A percentile compares a stretch with the other conserved stretches of the same genome.
These are phyloP conservation scores for Amanita muscaria DNA, from an alignment of 768 basidiomycete genomes.

Conservation along the genomic window DNA sequence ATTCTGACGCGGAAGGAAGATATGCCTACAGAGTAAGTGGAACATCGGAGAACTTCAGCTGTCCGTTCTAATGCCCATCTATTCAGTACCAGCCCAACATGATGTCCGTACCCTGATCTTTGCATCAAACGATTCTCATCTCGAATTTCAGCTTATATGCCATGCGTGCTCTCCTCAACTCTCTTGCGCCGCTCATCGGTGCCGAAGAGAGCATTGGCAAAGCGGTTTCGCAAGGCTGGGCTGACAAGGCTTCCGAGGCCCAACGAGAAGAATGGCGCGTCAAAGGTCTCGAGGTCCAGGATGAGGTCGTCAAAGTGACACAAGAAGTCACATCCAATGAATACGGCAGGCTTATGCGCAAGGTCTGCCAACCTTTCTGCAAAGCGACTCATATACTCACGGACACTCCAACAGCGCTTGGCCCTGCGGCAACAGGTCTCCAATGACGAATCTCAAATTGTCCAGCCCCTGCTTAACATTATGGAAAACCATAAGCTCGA, in stretches of 20 bases:
- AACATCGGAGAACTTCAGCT: background rate
- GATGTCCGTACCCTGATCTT: conserved; percentile 42
- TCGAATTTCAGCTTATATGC: conserved; percentile 56
- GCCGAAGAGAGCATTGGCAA: conserved; percentile 57
- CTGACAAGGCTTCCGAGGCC: conserved; percentile 38
- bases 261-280: conserved; percentile 55
- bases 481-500: conserved; percentile 74
- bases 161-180: conserved; percentile 62
- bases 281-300: conserved; percentile 43
- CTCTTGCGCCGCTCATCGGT: conserved; percentile 81
- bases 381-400: conserved; percentile 10
- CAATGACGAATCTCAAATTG: conserved; percentile 51
- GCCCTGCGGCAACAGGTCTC: conserved; percentile 52
- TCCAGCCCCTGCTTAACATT: conserved; percentile 64
- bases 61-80: background rate
- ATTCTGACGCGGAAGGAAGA: conserved; percentile 68
- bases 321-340: conserved; percentile 52
- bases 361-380: conserved; percentile 27
- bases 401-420: conserved; percentile 46
- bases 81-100: conserved; percentile 63
- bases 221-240: conserved; percentile 57
- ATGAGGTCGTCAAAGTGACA: conserved; percentile 53
- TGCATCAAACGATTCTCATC: background rate
- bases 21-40: conserved; percentile 58
- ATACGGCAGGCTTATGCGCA: conserved; percentile 64